Percentiles rank a stretch among this genome's conserved stretches.
Conservation (phyloP, 768 basidiomycete species). For the Saitozyma podzolica region DNA sequence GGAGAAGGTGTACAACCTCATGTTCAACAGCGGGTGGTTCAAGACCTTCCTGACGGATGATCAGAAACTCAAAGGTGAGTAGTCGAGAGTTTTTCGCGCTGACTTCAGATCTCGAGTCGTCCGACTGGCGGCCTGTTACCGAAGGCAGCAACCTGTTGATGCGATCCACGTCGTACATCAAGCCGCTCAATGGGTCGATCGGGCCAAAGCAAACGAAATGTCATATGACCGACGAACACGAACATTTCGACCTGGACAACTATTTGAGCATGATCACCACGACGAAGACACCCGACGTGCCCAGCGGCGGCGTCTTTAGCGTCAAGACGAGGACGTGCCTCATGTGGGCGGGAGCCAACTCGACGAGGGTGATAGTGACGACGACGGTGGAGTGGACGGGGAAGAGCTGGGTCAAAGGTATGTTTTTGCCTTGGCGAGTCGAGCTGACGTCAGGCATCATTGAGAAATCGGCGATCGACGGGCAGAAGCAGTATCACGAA, state of each 20-base stretch:
- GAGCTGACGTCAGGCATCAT: conserved; percentile 70
- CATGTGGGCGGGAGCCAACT: conserved; percentile 82
- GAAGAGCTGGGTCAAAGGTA: conserved; percentile 93
- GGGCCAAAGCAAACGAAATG: conserved; percentile 96
- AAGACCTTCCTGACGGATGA: conserved; percentile 89
- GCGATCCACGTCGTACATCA: conserved; percentile 94
- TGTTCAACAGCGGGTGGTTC: conserved; percentile 93
- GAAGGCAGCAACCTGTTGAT: conserved; percentile 67
- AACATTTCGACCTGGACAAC: conserved; percentile 77
- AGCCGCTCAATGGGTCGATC: conserved; percentile 79
- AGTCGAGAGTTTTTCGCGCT: neutral
- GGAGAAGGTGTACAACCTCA: conserved; percentile 90
- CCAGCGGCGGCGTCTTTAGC: conserved; percentile 85
- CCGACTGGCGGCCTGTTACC: conserved; percentile 80
- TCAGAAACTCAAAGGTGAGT: conserved; percentile 82
- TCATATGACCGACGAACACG: conserved; percentile 83
- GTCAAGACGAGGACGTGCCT: conserved; percentile 94
- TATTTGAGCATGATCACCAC: conserved; percentile 81
- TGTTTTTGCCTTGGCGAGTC: conserved; percentile 13
- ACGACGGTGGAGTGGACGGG: conserved; percentile 95
- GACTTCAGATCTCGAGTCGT: conserved; percentile 80
- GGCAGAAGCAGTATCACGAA: conserved; percentile 80
- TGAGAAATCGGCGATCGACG: conserved; percentile 84
- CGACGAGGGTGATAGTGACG: conserved; percentile 78
- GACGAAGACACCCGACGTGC: conserved; percentile 90